A percentile compares a stretch with the other conserved stretches of the same genome.
phyloP scores from a whole-genome alignment of 2,329 filamentous ascomycete species.

The Cytospora mali region DNA sequence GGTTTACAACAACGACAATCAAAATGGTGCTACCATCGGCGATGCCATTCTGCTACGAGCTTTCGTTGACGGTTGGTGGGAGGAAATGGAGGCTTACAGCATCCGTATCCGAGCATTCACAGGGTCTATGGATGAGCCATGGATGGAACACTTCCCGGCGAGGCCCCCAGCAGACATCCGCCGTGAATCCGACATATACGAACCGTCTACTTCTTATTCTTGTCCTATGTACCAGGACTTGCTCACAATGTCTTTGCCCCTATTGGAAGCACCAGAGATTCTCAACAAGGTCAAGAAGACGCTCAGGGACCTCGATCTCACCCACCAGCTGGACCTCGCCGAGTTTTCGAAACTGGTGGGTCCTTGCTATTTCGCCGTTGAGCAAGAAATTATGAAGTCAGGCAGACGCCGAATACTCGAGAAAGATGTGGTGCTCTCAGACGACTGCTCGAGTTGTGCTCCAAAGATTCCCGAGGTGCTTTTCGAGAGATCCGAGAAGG shows the following conservation, averaged over 20 bases:
- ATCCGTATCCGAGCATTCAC: conserved; percentile 4
- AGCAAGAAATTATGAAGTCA: conserved; percentile 12
- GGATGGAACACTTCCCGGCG: conserved; percentile 6
- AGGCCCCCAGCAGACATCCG: conserved; percentile 13
- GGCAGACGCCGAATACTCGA: conserved; percentile 7
- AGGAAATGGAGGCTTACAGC: neutral
- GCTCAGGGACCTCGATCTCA: conserved; percentile 20
- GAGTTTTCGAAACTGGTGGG: conserved; percentile 22
- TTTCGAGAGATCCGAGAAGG: conserved; percentile 3
- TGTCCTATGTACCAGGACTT: conserved; percentile 20
- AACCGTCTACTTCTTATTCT: neutral
- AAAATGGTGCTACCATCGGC: neutral
- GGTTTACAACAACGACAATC: neutral
- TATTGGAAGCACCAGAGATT: conserved; percentile 10
- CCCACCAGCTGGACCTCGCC: conserved; percentile 23
- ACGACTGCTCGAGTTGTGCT: conserved; percentile 11
- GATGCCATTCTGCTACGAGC: neutral
- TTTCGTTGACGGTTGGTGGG: conserved; percentile 21
- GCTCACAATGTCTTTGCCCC: conserved; percentile 22
- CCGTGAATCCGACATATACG: neutral
- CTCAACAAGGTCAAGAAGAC: neutral
- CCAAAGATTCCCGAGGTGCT: conserved; percentile 10
- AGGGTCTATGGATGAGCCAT: neutral
- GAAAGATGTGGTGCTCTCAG: conserved; percentile 1
- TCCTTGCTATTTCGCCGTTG: conserved; percentile 21